Evolutionary conservation across 108 stramenopile genomes (phyloP).

Genomic region (Nitzschia sp.): DNA sequence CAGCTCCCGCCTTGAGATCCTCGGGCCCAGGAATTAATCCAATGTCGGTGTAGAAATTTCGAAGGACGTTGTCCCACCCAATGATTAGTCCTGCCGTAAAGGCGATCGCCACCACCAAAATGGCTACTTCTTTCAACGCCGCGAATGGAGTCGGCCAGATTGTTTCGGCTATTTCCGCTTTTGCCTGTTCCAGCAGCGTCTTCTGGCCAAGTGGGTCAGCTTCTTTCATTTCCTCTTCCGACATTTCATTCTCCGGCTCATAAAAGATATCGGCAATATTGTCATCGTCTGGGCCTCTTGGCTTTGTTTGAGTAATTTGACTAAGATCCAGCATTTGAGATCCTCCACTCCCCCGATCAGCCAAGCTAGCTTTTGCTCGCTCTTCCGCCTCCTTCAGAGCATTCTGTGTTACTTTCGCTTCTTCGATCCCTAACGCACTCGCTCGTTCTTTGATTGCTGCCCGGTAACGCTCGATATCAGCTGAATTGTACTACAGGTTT

Average conservation of each 20-base stretch:
- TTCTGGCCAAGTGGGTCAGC: constrained; percentile 67
- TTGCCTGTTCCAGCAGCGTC: constrained; percentile 55
- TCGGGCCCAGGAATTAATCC: constrained; percentile 71
- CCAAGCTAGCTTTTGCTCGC: constrained; percentile 47
- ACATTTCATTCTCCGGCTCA: constrained; percentile 75
- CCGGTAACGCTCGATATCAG: constrained; percentile 58
- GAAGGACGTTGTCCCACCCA: constrained; percentile 58
- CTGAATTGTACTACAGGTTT: constrained; percentile 47
- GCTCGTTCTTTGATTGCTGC: constrained; percentile 71
- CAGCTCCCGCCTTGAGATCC: constrained; percentile 25
- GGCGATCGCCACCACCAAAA: constrained; percentile 58
- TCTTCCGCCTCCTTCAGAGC: constrained; percentile 59
- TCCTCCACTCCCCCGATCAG: constrained; percentile 11
- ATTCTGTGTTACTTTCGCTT: constrained; percentile 58
- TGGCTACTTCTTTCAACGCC: constrained; percentile 54
- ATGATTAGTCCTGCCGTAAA: constrained; percentile 64
- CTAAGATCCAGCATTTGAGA: constrained; percentile 57
- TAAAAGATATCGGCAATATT: constrained; percentile 49
- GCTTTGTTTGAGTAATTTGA: constrained; percentile 54
- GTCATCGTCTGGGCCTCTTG: constrained; percentile 29
- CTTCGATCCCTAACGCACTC: constrained; percentile 64
- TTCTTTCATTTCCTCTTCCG: constrained; percentile 77
- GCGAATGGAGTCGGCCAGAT: constrained; percentile 56
- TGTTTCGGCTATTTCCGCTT: constrained; percentile 50
- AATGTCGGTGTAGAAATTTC: constrained; percentile 48